Evolutionary conservation across 140 eudicot species (phyloP), one percentile per base, ranked within the genome.

Genomic region (Flaveria floridana): DNA sequence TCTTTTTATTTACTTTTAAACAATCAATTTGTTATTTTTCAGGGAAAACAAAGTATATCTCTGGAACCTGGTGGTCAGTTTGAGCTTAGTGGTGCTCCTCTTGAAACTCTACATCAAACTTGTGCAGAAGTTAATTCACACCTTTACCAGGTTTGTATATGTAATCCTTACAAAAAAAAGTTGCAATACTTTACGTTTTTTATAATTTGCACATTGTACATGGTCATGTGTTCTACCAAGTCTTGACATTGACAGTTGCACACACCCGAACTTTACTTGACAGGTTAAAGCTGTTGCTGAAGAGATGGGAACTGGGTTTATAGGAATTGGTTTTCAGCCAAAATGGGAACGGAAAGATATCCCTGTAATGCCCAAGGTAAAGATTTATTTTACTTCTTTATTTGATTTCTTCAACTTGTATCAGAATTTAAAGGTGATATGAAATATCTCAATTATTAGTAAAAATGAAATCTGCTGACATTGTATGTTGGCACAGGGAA

Each of bases 31-130:
- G 11, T 41, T 77, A 12, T 1, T 65, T 58, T 74, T 59, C 87
- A 93, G 99, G 99, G 91, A 59, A 90, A 86, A 63, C 99, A 93
- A 88, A 95, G 96, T 75, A 91, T 95, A 87, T 95, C 99, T 48
- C 68, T 91, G 79, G 99, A 95, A 81, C 97, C 99, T 70, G 99
- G 99, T 25, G 99, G 99, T 70, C 99, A 95, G 63, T 95, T 91
- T 81, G 97, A 95, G 85, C 97, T 95, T 55, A 95, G 99, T 81
- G 99, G 99, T 72, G 99, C 99, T 57, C 97, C 99, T 66, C 88
- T 95, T 79, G 97, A 95, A 89, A 95, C 99, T 63, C 86, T 95
- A 28, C 99, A 95, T 86, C 99, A 95, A 83, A 95, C 99, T 42
- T 95, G 97, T 76, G 99, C 97, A 1, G 99, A 95, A 83, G 97